Evolutionary conservation across 768 basidiomycete species (phyloP), one percentile per base, ranked within the genome.

Genomic region (Hydnomerulius pinastri): DNA sequence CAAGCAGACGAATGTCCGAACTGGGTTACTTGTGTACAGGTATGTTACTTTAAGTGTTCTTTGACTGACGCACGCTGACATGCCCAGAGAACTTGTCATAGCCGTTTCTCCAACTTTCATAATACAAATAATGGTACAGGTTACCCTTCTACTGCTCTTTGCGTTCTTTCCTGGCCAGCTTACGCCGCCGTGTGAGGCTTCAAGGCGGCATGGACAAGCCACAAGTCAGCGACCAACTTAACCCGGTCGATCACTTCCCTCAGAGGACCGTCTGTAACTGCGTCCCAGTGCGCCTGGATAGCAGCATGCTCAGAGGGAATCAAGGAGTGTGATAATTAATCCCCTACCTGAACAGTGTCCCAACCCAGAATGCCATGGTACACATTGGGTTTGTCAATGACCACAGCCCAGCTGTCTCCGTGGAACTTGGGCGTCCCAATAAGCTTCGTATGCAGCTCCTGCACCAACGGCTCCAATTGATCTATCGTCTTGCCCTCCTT

Each of bases 331-430:
- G 29, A 38, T 30, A 43, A 4, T 21, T 4, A 4, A 15, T 24
- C 9, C 54, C 62, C 44, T 27, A 68, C 73, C 43, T 69, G 29
- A 4, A 71, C 67, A 15, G 51, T 72, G 42, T 70, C 63, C 73
- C 73, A 74, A 9, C 73, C 73, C 28, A 74, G 54, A 23, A 72
- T 57, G 15, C 69, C 69, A 35, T 67, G 29, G 38, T 62, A 63
- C 2, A 56, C 53, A 8, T 50, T 43, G 17, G 58, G n/a, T 37
- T 57, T 55, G 38, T 47, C 58, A 17, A 56, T 36, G 42, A 67
- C 23, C 18, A n/a, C 48, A 0, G 51, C 65, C 64, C 67, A 69
- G 46, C 67, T 67, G 20, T 63, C 63, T 2, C 69, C 67, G 2
- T 69, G 51, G 41, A 69, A 67, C 13, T 20, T 48, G 13, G 51